Base-by-base conservation (phyloP, 805 yeast species). In the Wickerhamiella sergipiensis region DNA sequence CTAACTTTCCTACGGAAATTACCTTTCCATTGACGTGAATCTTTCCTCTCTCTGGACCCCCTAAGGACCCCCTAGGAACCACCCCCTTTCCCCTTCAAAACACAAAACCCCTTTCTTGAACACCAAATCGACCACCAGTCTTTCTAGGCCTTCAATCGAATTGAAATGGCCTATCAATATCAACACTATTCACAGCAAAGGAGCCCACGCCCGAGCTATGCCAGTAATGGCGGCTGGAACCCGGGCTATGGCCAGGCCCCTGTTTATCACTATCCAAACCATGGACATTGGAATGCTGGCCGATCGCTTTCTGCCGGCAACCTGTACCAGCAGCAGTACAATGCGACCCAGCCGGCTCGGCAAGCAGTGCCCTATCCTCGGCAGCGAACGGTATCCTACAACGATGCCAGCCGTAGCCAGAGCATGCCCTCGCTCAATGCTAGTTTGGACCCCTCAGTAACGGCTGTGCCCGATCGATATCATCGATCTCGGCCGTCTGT, bases 401-500 rank as follows among this genome's bases (percentile, higher is more conserved):
- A 13, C 23, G 49, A 46, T 10, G 18, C 46, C 2, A 8, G 13
- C 10, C 29, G 46, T 5, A 43, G 31, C 19, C 12, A 15, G 33
- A 22, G 29, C 15, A 43, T 43, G 23, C 46, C 46, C 6, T 7
- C 33, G 6, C 6, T 26, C 24, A 19, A 15, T n/a, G n/a, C 38
- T 18, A 29, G 8, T 3, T 17, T 24, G 47, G 21, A 17, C 46
- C 33, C 4, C 9, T 5, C 23, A 5, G 8, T 8, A 24, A 24
- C 26, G 17, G 49, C 48, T n/a, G 49, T 52, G 2, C 55, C 55
- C 18, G 52, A 47, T 17, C 46, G 56, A 17, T 53, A 53, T 43
- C 56, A 53, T 42, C 56, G 56, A 15, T 46, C 46, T 38, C 49
- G 52, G 26, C 50, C 48, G 18, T 45, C 47, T 1, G 9, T 26